A percentile compares a stretch with the other conserved stretches of the same genome.
Conservation (phyloP, 139 green algal species). For the Tetradesmus obliquus region DNA sequence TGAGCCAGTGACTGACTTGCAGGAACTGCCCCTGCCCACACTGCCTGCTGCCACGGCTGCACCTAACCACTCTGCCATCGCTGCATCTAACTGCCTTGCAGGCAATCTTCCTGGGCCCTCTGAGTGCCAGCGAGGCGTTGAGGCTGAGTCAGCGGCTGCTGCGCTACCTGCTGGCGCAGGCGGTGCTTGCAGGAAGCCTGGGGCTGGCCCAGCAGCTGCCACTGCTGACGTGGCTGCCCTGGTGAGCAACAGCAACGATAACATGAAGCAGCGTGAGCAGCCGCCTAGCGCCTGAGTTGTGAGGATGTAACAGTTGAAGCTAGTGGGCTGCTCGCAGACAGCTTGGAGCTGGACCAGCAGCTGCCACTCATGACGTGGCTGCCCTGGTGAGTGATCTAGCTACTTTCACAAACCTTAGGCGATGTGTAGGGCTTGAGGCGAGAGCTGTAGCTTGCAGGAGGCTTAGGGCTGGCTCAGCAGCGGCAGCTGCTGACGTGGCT, state of each 20-base stretch:
- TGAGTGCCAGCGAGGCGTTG: slow-evolving; percentile 50
- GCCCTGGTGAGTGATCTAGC: too few species aligned
- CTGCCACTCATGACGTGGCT: too few species aligned
- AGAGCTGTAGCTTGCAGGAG: slow-evolving; percentile 44
- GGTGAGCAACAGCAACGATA: slow-evolving; percentile 41
- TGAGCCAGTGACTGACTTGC: too few species aligned
- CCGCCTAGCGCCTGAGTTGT: too few species aligned
- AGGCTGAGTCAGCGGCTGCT: slow-evolving; percentile 57
- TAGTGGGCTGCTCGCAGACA: too few species aligned
- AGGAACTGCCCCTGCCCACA: neutral
- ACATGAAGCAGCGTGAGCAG: too few species aligned
- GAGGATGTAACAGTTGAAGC: too few species aligned
- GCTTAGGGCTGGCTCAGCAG: slow-evolving; percentile 35
- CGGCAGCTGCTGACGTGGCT: neutral
- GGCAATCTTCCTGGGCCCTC: slow-evolving; percentile 59
- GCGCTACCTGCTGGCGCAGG: slow-evolving; percentile 62
- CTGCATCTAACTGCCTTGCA: neutral
- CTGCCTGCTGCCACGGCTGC: neutral
- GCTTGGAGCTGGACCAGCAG: too few species aligned
- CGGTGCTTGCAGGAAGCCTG: slow-evolving; percentile 59
- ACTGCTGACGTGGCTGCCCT: slow-evolving; percentile 58
- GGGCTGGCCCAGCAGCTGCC: slow-evolving; percentile 45
- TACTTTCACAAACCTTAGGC: too few species aligned
- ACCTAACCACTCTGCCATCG: neutral
- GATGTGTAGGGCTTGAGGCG: too few species aligned